These are phyloP conservation scores for Chlorencoelia australis DNA, from an alignment of 2,329 filamentous ascomycete species.

Conservation along the genomic window DNA sequence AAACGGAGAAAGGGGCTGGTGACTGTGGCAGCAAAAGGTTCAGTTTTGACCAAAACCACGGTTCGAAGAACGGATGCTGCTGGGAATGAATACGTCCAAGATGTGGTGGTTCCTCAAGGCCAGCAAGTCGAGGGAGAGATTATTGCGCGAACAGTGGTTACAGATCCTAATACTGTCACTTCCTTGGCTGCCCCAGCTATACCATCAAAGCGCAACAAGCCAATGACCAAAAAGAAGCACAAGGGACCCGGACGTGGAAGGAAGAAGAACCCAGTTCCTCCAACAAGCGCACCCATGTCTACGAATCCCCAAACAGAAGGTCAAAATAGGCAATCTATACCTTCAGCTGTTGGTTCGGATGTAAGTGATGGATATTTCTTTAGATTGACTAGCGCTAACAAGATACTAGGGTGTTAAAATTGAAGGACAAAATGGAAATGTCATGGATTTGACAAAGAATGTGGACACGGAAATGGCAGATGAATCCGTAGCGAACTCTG, in stretches of 20 bases:
- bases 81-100: conserved; percentile 75
- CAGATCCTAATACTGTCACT: conserved; percentile 44
- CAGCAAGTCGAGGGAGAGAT: conserved; percentile 76
- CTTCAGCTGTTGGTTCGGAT: conserved; percentile 11
- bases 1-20: conserved; percentile 52
- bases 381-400: conserved; percentile 5
- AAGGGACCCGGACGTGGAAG: conserved; percentile 70
- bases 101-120: conserved; percentile 71
- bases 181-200: conserved; percentile 33
- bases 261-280: conserved; percentile 42
- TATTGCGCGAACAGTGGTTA: conserved; percentile 51
- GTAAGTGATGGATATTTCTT: conserved; percentile 13
- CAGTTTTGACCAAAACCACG: conserved; percentile 65
- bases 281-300: conserved; percentile 14
- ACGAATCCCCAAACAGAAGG: conserved; percentile 6
- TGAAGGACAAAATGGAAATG: conserved; percentile 14
- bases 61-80: conserved; percentile 68
- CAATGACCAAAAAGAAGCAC: conserved; percentile 57
- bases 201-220: conserved; percentile 46
- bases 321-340: conserved; percentile 4
- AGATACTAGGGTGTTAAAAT: conserved; percentile 17
- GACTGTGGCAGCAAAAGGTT: conserved; percentile 41
- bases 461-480: conserved; percentile 28
- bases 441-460: conserved; percentile 10
- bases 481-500: conserved; percentile 21